These are phyloP conservation scores for Stramenopiles sp. DNA, from an alignment of 352 stramenopile species.

Conservation along the genomic window DNA sequence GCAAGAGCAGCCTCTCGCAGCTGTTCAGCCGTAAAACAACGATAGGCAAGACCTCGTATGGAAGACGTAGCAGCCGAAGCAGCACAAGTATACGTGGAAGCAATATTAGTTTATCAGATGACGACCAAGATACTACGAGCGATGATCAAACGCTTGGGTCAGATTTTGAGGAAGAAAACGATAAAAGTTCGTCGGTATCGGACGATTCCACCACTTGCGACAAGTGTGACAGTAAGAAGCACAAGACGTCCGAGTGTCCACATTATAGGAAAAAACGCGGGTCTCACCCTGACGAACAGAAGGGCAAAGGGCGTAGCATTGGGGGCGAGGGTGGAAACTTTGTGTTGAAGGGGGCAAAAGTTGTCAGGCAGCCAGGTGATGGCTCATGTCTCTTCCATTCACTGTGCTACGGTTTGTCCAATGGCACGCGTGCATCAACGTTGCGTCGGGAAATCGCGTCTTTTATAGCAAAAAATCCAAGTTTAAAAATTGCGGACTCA, in stretches of 20 bases:
- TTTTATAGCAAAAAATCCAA: constrained; percentile 18
- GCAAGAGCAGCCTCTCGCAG: no score
- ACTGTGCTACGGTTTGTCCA: constrained; percentile 19
- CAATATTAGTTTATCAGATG: no score
- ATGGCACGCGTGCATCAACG: constrained; percentile 8
- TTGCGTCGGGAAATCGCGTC: constrained; percentile 15
- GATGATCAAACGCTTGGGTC: no score
- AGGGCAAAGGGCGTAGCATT: constrained; percentile 9
- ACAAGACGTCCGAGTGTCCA: constrained; percentile 20
- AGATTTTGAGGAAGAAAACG: no score
- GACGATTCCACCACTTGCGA: constrained; percentile 21
- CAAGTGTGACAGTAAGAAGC: constrained; percentile 25
- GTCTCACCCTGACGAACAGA: constrained; percentile 23
- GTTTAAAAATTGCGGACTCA: constrained; percentile 21
- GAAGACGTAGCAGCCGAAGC: no score
- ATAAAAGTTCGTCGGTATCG: no score
- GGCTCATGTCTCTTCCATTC: constrained; percentile 26
- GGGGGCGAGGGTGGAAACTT: constrained; percentile 15
- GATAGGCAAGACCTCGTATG: no score
- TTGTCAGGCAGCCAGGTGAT: constrained; percentile 23
- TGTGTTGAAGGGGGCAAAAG: constrained; percentile 6
- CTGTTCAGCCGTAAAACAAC: no score
- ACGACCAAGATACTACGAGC: no score
- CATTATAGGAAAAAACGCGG: constrained; percentile 23
- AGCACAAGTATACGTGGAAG: no score